phyloP scores from a whole-genome alignment of 768 basidiomycete species.

The Podaxis rugospora region DNA sequence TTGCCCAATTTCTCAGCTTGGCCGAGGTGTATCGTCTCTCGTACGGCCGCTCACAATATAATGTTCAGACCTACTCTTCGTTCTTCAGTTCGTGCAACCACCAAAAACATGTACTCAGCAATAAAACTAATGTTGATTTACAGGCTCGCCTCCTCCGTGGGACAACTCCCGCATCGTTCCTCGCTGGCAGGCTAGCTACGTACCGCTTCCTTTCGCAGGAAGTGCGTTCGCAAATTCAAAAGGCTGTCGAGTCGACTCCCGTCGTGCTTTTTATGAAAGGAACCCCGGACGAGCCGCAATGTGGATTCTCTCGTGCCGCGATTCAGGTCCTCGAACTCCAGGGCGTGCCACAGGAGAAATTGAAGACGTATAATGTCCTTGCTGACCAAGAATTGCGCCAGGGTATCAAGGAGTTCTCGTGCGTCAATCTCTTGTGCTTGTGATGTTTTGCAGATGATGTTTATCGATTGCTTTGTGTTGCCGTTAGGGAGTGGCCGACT shows the following conservation, averaged over 20 bases:
- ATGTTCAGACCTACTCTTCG: slow-evolving; percentile 46
- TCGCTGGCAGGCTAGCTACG: slow-evolving; percentile 22
- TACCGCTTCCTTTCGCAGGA: slow-evolving; percentile 60
- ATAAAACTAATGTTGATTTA: background rate
- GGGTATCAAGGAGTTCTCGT: slow-evolving; percentile 97
- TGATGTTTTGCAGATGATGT: background rate
- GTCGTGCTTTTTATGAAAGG: slow-evolving; percentile 99
- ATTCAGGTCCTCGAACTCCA: slow-evolving; percentile 87
- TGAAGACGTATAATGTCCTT: slow-evolving; percentile 89
- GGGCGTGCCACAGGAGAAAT: slow-evolving; percentile 72
- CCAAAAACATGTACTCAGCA: background rate
- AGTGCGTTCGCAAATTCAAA: slow-evolving; percentile 56
- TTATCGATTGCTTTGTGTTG: background rate
- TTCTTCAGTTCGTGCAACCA: slow-evolving; percentile 34
- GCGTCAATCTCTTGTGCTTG: slow-evolving; percentile 28
- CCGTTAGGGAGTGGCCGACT: slow-evolving; percentile 90
- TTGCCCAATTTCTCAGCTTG: background rate
- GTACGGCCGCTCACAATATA: slow-evolving; percentile 10
- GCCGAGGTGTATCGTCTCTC: background rate
- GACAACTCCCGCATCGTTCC: slow-evolving; percentile 21
- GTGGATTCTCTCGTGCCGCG: slow-evolving; percentile 94
- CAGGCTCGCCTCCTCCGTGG: slow-evolving; percentile 25
- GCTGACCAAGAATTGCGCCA: slow-evolving; percentile 78
- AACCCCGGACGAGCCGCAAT: slow-evolving; percentile 78
- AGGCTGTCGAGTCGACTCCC: slow-evolving; percentile 70